Evolutionary conservation across 345 rosid genomes (phyloP), one percentile per base, ranked within the genome.

Genomic region (Tarenaya hassleriana): DNA sequence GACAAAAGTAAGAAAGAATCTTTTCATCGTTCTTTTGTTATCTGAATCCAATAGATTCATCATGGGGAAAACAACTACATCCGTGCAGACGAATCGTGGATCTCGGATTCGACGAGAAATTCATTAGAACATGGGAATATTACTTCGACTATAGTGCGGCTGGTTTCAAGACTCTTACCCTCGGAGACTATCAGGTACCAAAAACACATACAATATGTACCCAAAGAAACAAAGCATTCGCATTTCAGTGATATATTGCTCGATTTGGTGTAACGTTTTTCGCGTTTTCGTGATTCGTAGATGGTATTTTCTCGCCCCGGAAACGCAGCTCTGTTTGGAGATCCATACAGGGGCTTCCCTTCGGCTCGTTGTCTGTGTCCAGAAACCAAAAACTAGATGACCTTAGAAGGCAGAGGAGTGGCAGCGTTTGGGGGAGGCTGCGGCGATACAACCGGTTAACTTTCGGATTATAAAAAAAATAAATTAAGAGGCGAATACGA

Each of bases 81-180:
- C 4, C 40, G 43, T 20, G 45, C 66, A 87, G 98, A 62, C 52
- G 81, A 77, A 83, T 88, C 61, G 27, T 57, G 56, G 74, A 67
- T 14, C 67, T 92, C 34, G 96, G 94, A 68, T 84, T 92, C 66
- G 41, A 77, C 42, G 86, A 92, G 16, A 70, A 81, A 59, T 92
- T 92, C 79, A 61, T 83, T 1, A 61, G 94, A 33, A 88, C 96
- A n/a, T 92, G 96, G 96, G 95, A 87, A 55, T 92, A 88, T 46
- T 92, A 92, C 67, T 92, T 92, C 20, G 94, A 87, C 55, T 84
- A 92, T 40, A 79, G 77, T 7, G 92, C 95, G 16, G 96, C 95
- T 16, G 90, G 94, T 45, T 92, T 83, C 71, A 84, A 79, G 75
- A 63, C 90, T 1, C 71, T 47, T 20, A 86, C 94, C 0, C 84